Conservation (phyloP, 352 stramenopile genomes). For the Pythium folliculosum region DNA sequence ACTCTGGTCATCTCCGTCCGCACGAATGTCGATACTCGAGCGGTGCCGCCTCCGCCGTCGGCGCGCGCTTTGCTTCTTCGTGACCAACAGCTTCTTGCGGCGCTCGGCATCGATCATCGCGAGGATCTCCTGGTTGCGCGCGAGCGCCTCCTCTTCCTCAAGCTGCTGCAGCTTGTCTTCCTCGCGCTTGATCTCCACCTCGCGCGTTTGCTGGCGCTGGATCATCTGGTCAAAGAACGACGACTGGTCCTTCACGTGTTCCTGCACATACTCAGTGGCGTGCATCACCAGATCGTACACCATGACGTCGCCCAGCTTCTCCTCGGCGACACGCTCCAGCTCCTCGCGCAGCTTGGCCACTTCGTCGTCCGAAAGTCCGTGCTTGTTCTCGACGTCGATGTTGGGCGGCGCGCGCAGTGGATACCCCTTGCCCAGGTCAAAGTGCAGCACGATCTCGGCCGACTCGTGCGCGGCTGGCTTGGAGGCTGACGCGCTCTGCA, state of each 20-base stretch:
- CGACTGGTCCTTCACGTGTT: conserved; percentile 81
- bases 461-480: conserved; percentile 25
- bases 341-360: conserved; percentile 52
- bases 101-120: conserved; percentile 79
- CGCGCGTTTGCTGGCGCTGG: conserved; percentile 68
- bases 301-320: conserved; percentile 76
- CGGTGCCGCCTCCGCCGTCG: conserved; percentile 45
- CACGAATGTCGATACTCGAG: conserved; percentile 60
- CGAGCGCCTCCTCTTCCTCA: conserved; percentile 61
- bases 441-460: conserved; percentile 72
- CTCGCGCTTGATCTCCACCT: conserved; percentile 61
- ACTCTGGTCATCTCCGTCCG: conserved; percentile 27
- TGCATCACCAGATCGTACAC: conserved; percentile 85
- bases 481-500: conserved; percentile 31
- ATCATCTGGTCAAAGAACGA: conserved; percentile 91
- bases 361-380: conserved; percentile 74
- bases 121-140: conserved; percentile 75
- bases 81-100: conserved; percentile 67
- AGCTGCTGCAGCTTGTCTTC: conserved; percentile 54
- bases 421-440: conserved; percentile 71
- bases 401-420: conserved; percentile 65
- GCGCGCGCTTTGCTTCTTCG: conserved; percentile 47
- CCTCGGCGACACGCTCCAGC: conserved; percentile 56
- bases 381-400: conserved; percentile 66
- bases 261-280: conserved; percentile 80